A percentile compares a stretch with the other conserved stretches of the same genome.
These are phyloP conservation scores for Samsoniella hepiali DNA, from an alignment of 2,329 filamentous ascomycete species.

Conservation along the genomic window DNA sequence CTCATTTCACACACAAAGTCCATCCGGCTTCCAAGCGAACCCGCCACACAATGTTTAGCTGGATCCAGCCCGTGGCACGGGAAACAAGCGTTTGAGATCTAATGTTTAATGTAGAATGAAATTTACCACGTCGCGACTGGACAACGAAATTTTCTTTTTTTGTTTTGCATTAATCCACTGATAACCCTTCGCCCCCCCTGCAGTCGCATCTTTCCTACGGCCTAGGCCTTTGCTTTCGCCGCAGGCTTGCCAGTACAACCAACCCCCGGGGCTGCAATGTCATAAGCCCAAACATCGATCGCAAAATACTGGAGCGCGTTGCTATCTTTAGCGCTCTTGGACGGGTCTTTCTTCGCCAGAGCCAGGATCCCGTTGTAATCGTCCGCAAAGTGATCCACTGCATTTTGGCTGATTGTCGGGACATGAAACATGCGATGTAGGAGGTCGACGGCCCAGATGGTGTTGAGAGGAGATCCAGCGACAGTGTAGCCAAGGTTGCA, in stretches of 20 bases:
- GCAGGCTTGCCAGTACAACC: slow-evolving; percentile 53
- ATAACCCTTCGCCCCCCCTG: not conserved
- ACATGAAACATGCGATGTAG: slow-evolving; percentile 66
- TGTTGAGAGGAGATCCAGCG: slow-evolving; percentile 51
- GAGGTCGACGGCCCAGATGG: slow-evolving; percentile 64
- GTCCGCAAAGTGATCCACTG: slow-evolving; percentile 61
- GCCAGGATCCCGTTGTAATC: slow-evolving; percentile 53
- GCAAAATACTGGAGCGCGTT: slow-evolving; percentile 67
- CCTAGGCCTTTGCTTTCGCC: slow-evolving; percentile 13
- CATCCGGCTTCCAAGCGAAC: too few species aligned
- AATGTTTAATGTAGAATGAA: not conserved
- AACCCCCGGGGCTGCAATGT: slow-evolving; percentile 59
- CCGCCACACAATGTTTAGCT: too few species aligned
- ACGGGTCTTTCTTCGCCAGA: slow-evolving; percentile 47
- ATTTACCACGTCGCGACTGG: not conserved
- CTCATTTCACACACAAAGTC: not conserved
- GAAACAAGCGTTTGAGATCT: not conserved
- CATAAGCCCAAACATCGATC: slow-evolving; percentile 63
- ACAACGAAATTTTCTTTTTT: not conserved
- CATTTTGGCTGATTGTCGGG: slow-evolving; percentile 54
- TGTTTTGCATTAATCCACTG: not conserved
- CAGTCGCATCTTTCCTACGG: not conserved
- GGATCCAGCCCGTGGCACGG: not conserved
- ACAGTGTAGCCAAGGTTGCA: slow-evolving; percentile 64
- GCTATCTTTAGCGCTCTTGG: slow-evolving; percentile 53